These are phyloP conservation scores for Botryotinia narcissicola DNA, from an alignment of 2,329 filamentous ascomycete species.

Conservation along the genomic window DNA sequence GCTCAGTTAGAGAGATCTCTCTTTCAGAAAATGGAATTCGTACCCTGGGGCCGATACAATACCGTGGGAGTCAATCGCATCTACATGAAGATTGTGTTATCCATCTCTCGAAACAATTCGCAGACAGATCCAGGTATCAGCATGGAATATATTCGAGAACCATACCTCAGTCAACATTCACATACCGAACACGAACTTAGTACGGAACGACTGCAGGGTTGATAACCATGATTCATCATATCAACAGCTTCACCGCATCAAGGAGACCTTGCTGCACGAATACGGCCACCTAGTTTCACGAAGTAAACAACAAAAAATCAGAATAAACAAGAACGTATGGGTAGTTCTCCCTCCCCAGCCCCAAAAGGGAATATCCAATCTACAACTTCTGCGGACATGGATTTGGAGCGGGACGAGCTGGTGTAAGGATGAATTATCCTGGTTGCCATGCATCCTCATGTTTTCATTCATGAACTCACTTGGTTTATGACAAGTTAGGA, in stretches of 20 bases:
- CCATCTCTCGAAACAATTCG: background rate
- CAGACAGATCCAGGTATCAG: background rate
- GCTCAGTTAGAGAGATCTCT: background rate
- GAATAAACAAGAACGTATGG: too few species aligned
- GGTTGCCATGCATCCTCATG: background rate
- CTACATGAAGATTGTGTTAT: background rate
- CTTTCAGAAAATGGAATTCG: background rate
- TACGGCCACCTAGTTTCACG: too few species aligned
- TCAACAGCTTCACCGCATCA: too few species aligned
- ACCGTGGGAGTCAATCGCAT: background rate
- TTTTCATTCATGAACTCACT: background rate
- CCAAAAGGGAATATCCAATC: too few species aligned
- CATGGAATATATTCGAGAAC: background rate
- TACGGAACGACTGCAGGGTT: background rate
- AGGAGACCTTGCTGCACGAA: too few species aligned
- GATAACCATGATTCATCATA: background rate
- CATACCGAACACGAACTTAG: background rate
- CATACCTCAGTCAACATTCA: background rate
- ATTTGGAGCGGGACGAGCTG: background rate
- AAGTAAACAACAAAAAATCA: too few species aligned
- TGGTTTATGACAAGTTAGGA: background rate
- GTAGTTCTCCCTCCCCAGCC: too few species aligned
- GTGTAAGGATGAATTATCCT: background rate
- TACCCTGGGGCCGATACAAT: background rate
- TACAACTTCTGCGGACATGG: background rate